Evolutionary conservation across 2,329 filamentous ascomycete species (phyloP).

Genomic region (Acrocalymma vagum): DNA sequence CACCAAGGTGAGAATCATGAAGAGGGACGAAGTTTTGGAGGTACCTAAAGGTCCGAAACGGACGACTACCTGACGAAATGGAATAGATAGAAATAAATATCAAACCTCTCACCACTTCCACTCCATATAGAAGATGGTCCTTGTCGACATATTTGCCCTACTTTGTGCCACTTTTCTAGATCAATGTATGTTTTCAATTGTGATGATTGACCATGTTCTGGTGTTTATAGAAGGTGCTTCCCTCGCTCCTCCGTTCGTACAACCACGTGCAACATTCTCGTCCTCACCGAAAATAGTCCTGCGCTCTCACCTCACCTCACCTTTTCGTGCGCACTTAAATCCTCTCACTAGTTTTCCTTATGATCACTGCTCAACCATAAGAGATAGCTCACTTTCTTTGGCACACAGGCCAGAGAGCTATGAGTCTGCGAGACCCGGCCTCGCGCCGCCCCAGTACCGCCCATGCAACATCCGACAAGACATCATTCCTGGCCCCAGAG

Average conservation of each 20-base stretch:
- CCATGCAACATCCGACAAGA: slow-evolving; percentile 11
- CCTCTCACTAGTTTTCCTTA: neutral
- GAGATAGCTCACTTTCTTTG: no score
- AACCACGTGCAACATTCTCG: neutral
- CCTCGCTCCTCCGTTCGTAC: neutral
- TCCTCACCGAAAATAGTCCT: neutral
- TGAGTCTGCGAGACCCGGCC: slow-evolving; percentile 10
- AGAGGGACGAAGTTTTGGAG: slow-evolving; percentile 46
- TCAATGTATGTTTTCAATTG: no score
- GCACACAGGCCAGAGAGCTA: slow-evolving; percentile 5
- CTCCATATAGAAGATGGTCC: no score
- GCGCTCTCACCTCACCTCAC: slow-evolving; percentile 2
- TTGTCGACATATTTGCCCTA: no score
- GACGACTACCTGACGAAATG: slow-evolving; percentile 15
- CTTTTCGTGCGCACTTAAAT: neutral
- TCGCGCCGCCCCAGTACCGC: slow-evolving; percentile 18
- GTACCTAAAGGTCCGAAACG: slow-evolving; percentile 47
- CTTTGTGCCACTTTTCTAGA: no score
- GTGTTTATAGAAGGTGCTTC: no score
- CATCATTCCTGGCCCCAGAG: slow-evolving; percentile 27
- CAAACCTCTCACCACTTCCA: slow-evolving; percentile 21
- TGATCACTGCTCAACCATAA: neutral
- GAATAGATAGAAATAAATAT: slow-evolving; percentile 39
- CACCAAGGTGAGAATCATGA: slow-evolving; percentile 47
- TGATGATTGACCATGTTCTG: no score